Base-by-base conservation (phyloP, 1,284 basidiomycete species). In the Ustilago trichophora region DNA sequence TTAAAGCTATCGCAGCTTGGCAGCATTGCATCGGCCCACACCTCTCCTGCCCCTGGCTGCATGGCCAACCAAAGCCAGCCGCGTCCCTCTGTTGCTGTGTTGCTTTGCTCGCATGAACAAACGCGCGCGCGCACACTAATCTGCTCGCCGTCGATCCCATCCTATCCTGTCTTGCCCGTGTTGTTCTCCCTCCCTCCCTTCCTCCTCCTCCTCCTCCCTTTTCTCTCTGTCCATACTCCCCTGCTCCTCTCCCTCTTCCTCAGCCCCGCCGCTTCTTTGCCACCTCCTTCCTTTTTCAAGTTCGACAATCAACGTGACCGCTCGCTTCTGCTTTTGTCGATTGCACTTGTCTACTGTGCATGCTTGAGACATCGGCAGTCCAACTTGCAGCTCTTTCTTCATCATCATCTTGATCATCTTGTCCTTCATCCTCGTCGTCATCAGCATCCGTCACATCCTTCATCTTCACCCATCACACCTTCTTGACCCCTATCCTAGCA, bases 311-410 rank as follows among this genome's bases (percentile, higher is more conserved):
- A 34, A 48, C 45, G 22, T 42, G 25, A 42, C 38, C 12, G 15
- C 45, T 41, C 37, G 48, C 34, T 48, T 44, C 50, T 47, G 35
- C 41, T 41, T 26, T 27, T 24, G n/a, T n/a, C n/a, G n/a, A 27
- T 40, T 26, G 33, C 40, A 18, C 29, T 19, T 33, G 22, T 24
- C 42, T 36, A 19, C 33, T 41, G 36, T 47, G 33, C 41, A n/a
- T n/a, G 24, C 35, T 44, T 27, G 32, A 43, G 12, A 38, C 47
- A 40, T 51, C 48, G 43, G 38, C 52, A 43, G 42, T 13, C 34
- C 59, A 56, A 42, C 47, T 54, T 37, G 59, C 47, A 56, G n/a
- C n/a, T 25, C 29, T 45, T 33, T 10, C 6, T 26, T 12, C 27
- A 4, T 25, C 13, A 25, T 22, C 29, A 33, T 24, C 34, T 13